These are phyloP conservation scores for Yarrowia sp. DNA, from an alignment of 805 yeast species.

Conservation along the genomic window DNA sequence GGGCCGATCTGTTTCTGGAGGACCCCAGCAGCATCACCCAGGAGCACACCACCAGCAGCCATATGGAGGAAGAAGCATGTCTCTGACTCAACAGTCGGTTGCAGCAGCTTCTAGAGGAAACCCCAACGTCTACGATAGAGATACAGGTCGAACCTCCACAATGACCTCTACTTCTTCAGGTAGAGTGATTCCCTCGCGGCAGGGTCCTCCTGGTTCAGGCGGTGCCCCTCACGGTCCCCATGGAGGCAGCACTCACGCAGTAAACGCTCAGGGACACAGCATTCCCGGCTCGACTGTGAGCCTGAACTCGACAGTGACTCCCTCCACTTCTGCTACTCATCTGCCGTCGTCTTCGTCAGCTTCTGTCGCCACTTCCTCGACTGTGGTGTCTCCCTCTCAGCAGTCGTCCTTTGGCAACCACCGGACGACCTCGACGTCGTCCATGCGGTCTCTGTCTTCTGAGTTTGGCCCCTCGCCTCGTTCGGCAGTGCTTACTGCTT, in stretches of 20 bases:
- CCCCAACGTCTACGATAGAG: slow-evolving; percentile 38
- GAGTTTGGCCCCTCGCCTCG: slow-evolving; percentile 41
- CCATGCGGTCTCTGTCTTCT: slow-evolving; percentile 24
- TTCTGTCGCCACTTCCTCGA: slow-evolving; percentile 3
- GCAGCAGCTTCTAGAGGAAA: slow-evolving; percentile 24
- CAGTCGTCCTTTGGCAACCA: slow-evolving; percentile 26
- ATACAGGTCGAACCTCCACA: slow-evolving; percentile 4
- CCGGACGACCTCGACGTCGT: slow-evolving; percentile 32
- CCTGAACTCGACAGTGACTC: slow-evolving; percentile 14
- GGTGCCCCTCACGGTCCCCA: neutral
- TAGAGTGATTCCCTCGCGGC: slow-evolving; percentile 23
- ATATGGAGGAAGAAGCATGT: slow-evolving; percentile 18
- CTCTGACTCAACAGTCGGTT: slow-evolving; percentile 26
- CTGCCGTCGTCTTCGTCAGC: slow-evolving; percentile 12
- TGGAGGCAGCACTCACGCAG: slow-evolving; percentile 18
- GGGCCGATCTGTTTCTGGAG: slow-evolving; percentile 34
- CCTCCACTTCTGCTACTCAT: slow-evolving; percentile 21
- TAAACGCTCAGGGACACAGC: slow-evolving; percentile 31
- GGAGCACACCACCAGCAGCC: slow-evolving; percentile 22
- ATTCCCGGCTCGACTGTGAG: slow-evolving; percentile 24
- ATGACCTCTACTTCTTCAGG: slow-evolving; percentile 33
- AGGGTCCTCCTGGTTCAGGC: neutral
- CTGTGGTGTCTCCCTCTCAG: slow-evolving; percentile 1
- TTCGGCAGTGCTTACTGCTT: slow-evolving; percentile 57
- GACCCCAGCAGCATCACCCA: slow-evolving; percentile 37